These are phyloP conservation scores for Alternaria triticina DNA, from an alignment of 2,329 filamentous ascomycete species.

Conservation along the genomic window DNA sequence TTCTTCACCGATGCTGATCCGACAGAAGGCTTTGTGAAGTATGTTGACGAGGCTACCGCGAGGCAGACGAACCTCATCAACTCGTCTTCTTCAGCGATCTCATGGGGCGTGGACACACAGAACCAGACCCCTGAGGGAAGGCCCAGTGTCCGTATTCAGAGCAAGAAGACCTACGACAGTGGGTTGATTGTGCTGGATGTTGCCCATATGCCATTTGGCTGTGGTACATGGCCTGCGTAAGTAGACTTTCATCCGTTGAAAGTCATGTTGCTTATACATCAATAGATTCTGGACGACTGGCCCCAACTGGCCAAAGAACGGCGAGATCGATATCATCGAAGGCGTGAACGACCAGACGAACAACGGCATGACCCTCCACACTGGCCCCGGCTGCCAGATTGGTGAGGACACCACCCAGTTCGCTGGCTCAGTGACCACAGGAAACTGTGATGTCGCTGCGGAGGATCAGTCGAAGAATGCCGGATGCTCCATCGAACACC, in stretches of 20 bases:
- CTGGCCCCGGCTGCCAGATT: constrained; percentile 52
- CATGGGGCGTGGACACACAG: constrained; percentile 55
- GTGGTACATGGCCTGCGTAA: constrained; percentile 60
- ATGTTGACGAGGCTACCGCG: constrained; percentile 49
- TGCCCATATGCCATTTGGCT: constrained; percentile 59
- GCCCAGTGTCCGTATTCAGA: constrained; percentile 55
- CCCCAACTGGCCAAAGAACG: constrained; percentile 43
- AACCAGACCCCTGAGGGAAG: constrained; percentile 49
- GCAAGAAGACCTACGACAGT: constrained; percentile 54
- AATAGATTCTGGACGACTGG: constrained; percentile 43
- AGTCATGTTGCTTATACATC: constrained; percentile 13
- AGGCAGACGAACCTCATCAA: constrained; percentile 51
- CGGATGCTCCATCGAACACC: constrained; percentile 53
- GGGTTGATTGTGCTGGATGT: constrained; percentile 59
- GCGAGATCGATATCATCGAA: constrained; percentile 60
- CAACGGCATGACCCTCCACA: constrained; percentile 58
- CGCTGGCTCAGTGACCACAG: constrained; percentile 56
- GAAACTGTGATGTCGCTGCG: constrained; percentile 58
- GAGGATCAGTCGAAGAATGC: constrained; percentile 47
- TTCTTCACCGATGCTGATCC: constrained; percentile 54
- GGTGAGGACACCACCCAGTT: constrained; percentile 50
- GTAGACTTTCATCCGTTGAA: neutral
- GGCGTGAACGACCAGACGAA: constrained; percentile 52
- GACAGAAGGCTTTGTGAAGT: constrained; percentile 53
- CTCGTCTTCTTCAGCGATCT: constrained; percentile 42